Evolutionary conservation across 805 yeast species (phyloP), one percentile per base, ranked within the genome.

Genomic region (Candida silvicultrix): DNA sequence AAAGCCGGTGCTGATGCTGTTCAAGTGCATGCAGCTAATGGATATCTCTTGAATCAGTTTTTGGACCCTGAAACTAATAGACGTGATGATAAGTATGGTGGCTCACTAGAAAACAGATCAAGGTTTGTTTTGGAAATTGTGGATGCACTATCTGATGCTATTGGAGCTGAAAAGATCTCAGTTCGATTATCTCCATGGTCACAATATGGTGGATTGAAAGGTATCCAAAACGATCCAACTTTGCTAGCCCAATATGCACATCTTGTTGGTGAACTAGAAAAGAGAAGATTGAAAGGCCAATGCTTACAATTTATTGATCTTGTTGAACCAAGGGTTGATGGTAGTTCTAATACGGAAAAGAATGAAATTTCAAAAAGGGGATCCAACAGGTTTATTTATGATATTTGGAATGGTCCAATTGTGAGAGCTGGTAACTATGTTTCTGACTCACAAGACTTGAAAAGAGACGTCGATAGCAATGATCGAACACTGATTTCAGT

Each of bases 21-120:
- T 32, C 86, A 84, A 62, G 67, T 83, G 43, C 89, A 82, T 58
- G 69, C 69, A 37, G 88, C 88, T 18, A 81, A 81, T 59, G 87
- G 89, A 10, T 83, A 78, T 57, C 61, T 83, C 47, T 53, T 79
- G 38, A 70, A 74, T 59, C 77, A 78, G 61, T 81, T 83, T 53
- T 56, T 80, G 50, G 75, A 78, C 37, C 68, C 70, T 8, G 50
- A 62, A 8, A 63, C 71, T 40, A 71, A 72, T 57, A 63, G 72
- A 41, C 60, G 72, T 63, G 69, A 71, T 8, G 83, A 77, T 58
- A 67, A 74, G 49, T 78, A 76, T 53, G 82, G 81, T 47, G 82
- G 80, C 3, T 63, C 70, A 5, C 69, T 74, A 52, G 77, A 71
- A 52, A 70, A 77, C 53, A 68, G 79, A 57, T 67, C 73, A 15